Conservation (phyloP, 2,329 filamentous ascomycete species). For the Monilinia laxa region DNA sequence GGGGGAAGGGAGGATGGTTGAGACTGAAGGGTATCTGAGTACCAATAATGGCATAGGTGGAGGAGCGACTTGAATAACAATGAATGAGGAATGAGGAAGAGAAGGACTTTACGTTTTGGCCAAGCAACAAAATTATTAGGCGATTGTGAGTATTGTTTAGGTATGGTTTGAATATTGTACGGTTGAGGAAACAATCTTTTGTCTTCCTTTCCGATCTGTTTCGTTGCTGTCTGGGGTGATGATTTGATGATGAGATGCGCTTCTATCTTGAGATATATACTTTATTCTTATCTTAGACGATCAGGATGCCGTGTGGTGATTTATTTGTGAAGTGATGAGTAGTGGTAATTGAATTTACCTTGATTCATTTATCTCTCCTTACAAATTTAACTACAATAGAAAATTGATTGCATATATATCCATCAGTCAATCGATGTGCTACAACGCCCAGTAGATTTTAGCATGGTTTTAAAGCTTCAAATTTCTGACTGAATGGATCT, state of each 20-base stretch:
- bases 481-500: too few species aligned
- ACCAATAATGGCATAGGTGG: too few species aligned
- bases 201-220: neutral
- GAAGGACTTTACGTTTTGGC: neutral
- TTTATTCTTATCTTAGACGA: neutral
- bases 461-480: too few species aligned
- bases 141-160: neutral
- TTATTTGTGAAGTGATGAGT: neutral
- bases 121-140: neutral
- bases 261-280: neutral
- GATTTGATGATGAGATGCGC: neutral
- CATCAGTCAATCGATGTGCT: too few species aligned
- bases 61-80: neutral
- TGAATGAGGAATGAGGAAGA: neutral
- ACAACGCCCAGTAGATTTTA: too few species aligned
- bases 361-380: too few species aligned
- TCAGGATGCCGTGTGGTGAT: too few species aligned
- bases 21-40: neutral
- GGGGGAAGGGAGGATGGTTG: constrained; percentile 90
- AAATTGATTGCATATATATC: too few species aligned
- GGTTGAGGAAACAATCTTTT: neutral
- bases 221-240: neutral
- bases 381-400: too few species aligned
- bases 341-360: too few species aligned
- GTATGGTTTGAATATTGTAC: neutral